Conservation (phyloP, 108 stramenopile genomes). For the Skeletonema grethae region DNA sequence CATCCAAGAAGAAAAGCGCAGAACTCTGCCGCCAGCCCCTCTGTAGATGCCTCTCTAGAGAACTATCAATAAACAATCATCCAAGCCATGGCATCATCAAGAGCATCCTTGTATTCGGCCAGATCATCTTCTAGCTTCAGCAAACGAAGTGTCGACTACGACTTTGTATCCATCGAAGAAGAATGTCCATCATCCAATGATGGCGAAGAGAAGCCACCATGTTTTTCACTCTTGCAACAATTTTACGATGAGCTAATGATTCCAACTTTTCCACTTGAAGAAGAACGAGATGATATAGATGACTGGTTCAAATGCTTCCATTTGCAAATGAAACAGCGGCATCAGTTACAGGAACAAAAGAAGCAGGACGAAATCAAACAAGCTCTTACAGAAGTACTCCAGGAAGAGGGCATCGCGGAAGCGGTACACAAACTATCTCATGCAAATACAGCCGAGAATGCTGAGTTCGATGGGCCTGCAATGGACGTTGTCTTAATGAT, state of each 20-base stretch:
- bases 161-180: conserved; percentile 33
- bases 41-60: too few species aligned
- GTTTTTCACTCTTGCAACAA: conserved; percentile 34
- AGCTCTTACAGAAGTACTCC: background rate
- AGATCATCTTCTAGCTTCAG: background rate
- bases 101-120: background rate
- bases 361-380: background rate
- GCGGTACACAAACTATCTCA: background rate
- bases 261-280: conserved; percentile 59
- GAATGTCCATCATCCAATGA: conserved; percentile 15
- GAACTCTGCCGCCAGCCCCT: too few species aligned
- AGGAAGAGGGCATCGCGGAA: conserved; percentile 9
- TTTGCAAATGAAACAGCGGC: conserved; percentile 31
- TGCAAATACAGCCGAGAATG: conserved; percentile 11
- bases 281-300: conserved; percentile 55
- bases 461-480: conserved; percentile 19
- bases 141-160: conserved; percentile 6
- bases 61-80: too few species aligned
- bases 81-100: background rate
- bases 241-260: conserved; percentile 65
- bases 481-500: conserved; percentile 61
- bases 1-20: too few species aligned
- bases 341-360: conserved; percentile 9
- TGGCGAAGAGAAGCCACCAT: conserved; percentile 9
- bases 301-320: conserved; percentile 63